Percentiles rank a stretch among this genome's conserved stretches.
These are phyloP conservation scores for Epipyxis sp. DNA, from an alignment of 108 stramenopile genomes.

Conservation along the genomic window DNA sequence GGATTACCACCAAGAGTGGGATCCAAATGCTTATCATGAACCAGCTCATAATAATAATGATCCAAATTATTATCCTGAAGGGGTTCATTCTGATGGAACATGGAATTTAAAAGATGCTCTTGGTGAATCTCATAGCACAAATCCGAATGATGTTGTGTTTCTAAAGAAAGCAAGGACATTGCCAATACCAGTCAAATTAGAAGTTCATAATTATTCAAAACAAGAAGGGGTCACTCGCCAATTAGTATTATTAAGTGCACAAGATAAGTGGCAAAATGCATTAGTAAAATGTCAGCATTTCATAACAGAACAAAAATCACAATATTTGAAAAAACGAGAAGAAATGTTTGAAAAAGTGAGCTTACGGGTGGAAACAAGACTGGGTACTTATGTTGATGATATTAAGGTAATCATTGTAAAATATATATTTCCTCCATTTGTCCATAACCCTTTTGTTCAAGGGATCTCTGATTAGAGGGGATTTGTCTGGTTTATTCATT, in stretches of 20 bases:
- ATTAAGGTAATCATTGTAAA: no score
- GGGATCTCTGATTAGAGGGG: no score
- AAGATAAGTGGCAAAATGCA: constrained; percentile 7
- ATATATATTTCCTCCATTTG: no score
- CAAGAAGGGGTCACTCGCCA: not conserved
- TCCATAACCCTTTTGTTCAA: no score
- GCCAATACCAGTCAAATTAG: not conserved
- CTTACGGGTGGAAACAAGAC: not conserved
- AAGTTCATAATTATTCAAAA: not conserved
- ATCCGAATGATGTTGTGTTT: not conserved
- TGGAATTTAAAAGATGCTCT: not conserved
- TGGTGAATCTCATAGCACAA: not conserved
- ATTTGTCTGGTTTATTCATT: no score
- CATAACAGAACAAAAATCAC: not conserved
- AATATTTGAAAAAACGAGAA: not conserved
- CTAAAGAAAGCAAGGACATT: not conserved
- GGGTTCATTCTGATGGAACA: not conserved
- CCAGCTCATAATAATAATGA: not conserved
- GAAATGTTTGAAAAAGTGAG: constrained; percentile 3
- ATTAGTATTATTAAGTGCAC: not conserved
- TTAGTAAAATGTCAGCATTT: not conserved
- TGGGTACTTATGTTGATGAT: not conserved
- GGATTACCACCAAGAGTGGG: no score
- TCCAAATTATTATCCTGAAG: not conserved
- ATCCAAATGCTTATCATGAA: not conserved